Evolutionary conservation across 345 rosid genomes (phyloP), one percentile per base, ranked within the genome.

Genomic region (Linum tenue): DNA sequence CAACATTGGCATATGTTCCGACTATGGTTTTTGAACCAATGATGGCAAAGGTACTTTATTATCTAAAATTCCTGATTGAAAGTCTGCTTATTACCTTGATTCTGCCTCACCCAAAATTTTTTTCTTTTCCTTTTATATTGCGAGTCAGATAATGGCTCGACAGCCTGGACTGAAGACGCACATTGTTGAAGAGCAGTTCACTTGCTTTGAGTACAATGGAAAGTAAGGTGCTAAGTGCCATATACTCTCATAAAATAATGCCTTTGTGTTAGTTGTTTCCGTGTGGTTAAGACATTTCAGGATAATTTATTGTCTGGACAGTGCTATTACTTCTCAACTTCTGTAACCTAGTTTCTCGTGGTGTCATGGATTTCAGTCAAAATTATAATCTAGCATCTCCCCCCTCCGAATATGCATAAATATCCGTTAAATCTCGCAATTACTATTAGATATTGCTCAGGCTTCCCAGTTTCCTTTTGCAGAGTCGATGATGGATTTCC

Each of bases 1-100:
- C 98, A 66, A 90, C 97, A 69, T 82, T 92, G 82, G 87, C 90
- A 60, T 92, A 90, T 83, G 83, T 92, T 62, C 97, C 98, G 2
- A 55, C 69, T 0, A 44, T 64, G 37, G 75, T 90, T 62, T 88
- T 84, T 70, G 73, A 85, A 36, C 64, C 83, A 17, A 1, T 92
- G 69, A 72, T 88, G 77, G 56, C 10, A 55, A 69, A 77, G 85
- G 98, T 87, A 59, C 59, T 11, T 56, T 7, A 7, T 39, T 31
- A 17, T 59, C 59, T 37, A 64, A 17, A 60, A 2, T 4, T 62
- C 58, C 48, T 15, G 35, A 4, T 60, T 55, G 35, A 7, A 16
- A 39, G 12, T 43, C 67, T 66, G 2, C n/a, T 50, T n/a, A 48
- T 62, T 39, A 15, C 15, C 40, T 15, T 10, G 40, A 3, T 5